Percentiles rank a stretch among this genome's conserved stretches.
Conservation (phyloP, 2,329 filamentous ascomycete species). For the Rugonectria rugulosa region DNA sequence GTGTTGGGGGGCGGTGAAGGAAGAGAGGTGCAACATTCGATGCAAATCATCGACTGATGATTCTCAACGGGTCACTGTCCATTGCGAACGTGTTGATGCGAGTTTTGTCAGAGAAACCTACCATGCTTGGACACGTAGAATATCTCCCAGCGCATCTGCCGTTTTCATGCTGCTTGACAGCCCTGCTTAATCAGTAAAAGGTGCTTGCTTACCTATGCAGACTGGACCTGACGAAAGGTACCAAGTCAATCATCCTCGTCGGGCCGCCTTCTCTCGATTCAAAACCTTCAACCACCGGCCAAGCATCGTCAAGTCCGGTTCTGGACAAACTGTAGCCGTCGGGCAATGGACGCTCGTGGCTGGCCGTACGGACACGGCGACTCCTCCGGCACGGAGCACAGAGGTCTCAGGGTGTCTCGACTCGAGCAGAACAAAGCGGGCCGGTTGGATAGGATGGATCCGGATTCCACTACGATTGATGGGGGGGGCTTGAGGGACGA, state of each 20-base stretch:
- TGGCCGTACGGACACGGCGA: constrained; percentile 10
- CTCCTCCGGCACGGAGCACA: constrained; percentile 10
- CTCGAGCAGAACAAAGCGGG: constrained; percentile 9
- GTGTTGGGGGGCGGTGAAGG: constrained; percentile 17
- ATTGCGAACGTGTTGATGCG: background rate
- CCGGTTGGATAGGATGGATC: constrained; percentile 7
- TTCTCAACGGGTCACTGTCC: background rate
- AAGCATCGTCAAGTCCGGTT: background rate
- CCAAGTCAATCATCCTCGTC: too few relatives aligned
- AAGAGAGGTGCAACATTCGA: constrained; percentile 2
- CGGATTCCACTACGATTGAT: too few relatives aligned
- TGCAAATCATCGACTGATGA: background rate
- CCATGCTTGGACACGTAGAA: background rate
- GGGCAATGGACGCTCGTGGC: background rate
- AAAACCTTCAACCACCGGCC: background rate
- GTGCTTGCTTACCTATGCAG: too few relatives aligned
- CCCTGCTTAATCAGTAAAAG: too few relatives aligned
- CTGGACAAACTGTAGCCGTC: background rate
- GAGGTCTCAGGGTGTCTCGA: constrained; percentile 10
- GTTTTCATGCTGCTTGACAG: background rate
- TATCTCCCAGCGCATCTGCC: background rate
- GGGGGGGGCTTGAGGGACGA: too few relatives aligned
- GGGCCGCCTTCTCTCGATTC: background rate
- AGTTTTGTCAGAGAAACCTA: background rate
- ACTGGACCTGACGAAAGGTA: background rate